phyloP scores from a whole-genome alignment of 768 basidiomycete genomes.

The Rhizopogon rudus region DNA sequence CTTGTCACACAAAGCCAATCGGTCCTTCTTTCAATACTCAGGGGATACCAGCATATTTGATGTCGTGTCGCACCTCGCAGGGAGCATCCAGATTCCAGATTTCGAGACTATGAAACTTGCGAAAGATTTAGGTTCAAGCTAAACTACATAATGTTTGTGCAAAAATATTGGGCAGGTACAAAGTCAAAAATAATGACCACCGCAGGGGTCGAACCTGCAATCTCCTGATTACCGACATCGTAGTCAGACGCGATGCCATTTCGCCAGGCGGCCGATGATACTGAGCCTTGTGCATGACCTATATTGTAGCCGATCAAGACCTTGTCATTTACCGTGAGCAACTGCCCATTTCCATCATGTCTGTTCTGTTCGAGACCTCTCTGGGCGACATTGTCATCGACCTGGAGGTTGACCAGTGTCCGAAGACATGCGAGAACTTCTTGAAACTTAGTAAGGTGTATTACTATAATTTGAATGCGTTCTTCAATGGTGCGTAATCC shows the following conservation, averaged over 20 bases:
- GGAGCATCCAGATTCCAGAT: too few species aligned
- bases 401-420: constrained; percentile 86
- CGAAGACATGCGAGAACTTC: constrained; percentile 91
- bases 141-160: too few species aligned
- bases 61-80: too few species aligned
- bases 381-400: constrained; percentile 97
- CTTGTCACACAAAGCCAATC: too few species aligned
- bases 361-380: constrained; percentile 94
- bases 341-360: constrained; percentile 49
- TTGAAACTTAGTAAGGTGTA: constrained; percentile 96
- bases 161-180: too few species aligned
- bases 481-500: constrained; percentile 84
- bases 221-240: constrained; percentile 70
- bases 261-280: constrained; percentile 62
- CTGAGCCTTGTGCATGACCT: not conserved
- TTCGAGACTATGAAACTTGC: too few species aligned
- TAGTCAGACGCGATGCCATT: constrained; percentile 88
- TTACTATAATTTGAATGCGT: constrained; percentile 95
- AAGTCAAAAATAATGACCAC: constrained; percentile 48
- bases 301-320: not conserved
- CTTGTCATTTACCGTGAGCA: too few species aligned
- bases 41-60: too few species aligned
- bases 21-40: too few species aligned
- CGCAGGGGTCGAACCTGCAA: constrained; percentile 90
- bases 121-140: too few species aligned